Evolutionary conservation across 1,284 basidiomycete genomes (phyloP), one percentile per base, ranked within the genome.

Genomic region (Ustilago trichophora): DNA sequence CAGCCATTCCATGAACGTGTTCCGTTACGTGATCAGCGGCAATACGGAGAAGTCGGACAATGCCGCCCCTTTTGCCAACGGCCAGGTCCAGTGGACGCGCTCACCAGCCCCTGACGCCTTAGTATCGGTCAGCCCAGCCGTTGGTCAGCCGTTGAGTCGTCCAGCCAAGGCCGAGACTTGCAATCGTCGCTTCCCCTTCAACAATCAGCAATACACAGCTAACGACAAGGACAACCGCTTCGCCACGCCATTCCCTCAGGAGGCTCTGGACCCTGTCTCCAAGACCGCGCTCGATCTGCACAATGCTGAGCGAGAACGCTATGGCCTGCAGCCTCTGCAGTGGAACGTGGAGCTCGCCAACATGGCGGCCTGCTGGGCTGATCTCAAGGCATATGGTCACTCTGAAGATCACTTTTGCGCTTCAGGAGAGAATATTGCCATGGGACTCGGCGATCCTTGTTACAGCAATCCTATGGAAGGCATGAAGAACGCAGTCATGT

Each of bases 341-440:
- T 70, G 67, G 67, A 70, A 58, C n/a, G 42, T 33, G 5, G 67
- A 70, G 40, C 57, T 70, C 6, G 67, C 67, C 57, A 64, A 70
- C 43, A 65, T 70, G 57, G 67, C 67, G 0, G 50, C 67, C 15
- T 70, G 67, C 50, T 70, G 67, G 67, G 62, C 67, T 12, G 67
- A 70, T 15, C 54, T 70, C 16, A 70, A 70, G 36, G 56, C 67
- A 9, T 70, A 70, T 32, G 67, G 67, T 12, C 67, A 70, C 38
- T 70, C 67, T 21, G 49, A 70, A 32, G 52, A 57, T 41, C 67
- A 64, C 50, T 70, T 65, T 27, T 46, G 46, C 26, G 52, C 57
- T 6, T 51, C 62, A 12, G 67, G 67, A 10, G 67, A 70, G 46
- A 70, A 70, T 50, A 70, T 70, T 18, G 67, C 60, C 40, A 33